Percentiles rank a stretch among this genome's conserved stretches.
These are phyloP conservation scores for Ustulina deusta DNA, from an alignment of 2,329 filamentous ascomycete genomes.

Conservation along the genomic window DNA sequence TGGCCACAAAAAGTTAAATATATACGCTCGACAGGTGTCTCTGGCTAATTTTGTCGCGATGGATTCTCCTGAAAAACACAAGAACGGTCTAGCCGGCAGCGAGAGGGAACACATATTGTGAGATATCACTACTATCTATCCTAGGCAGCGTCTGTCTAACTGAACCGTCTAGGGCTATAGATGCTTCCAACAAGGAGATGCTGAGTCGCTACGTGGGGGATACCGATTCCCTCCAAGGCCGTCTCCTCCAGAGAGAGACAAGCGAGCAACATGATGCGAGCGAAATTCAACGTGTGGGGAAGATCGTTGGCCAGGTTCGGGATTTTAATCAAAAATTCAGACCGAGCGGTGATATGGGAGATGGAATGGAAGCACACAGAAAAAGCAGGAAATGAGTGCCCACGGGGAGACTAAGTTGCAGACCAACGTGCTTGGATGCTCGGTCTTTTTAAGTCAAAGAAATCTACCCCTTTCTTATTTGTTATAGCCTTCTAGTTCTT, in stretches of 20 bases:
- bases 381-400: not conserved
- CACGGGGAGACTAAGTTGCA: too few relatives aligned
- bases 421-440: not conserved
- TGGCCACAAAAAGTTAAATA: too few relatives aligned
- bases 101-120: not conserved
- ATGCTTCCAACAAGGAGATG: not conserved
- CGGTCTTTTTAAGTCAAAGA: not conserved
- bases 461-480: not conserved
- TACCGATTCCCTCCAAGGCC: not conserved
- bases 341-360: not conserved
- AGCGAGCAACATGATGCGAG: not conserved
- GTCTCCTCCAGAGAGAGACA: not conserved
- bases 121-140: not conserved
- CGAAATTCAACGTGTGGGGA: not conserved
- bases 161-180: not conserved
- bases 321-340: not conserved
- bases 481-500: too few relatives aligned
- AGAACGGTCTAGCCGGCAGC: not conserved
- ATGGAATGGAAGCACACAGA: not conserved
- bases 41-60: not conserved
- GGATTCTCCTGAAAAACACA: not conserved
- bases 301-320: not conserved
- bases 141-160: not conserved
- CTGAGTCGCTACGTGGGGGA: not conserved
- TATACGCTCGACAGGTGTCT: not conserved